A percentile compares a stretch with the other conserved stretches of the same genome.
phyloP scores from a whole-genome alignment of 164 flowering plant genomes.

The Macadamia tetraphylla region DNA sequence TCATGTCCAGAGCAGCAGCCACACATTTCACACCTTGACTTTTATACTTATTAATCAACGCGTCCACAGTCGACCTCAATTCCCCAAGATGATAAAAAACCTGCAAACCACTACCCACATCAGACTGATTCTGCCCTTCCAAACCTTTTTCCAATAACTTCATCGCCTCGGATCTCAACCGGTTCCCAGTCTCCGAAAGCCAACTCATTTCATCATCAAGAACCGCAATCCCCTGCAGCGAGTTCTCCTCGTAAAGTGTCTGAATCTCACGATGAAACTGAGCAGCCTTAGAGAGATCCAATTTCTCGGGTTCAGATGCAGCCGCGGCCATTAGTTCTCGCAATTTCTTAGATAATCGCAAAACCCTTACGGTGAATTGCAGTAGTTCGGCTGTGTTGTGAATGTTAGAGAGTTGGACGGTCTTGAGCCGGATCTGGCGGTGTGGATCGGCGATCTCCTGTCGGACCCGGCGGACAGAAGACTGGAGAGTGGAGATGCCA shows the following conservation, averaged over 20 bases:
- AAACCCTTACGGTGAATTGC: conserved; percentile 51
- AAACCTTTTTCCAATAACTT: conserved; percentile 78
- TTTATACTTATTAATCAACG: conserved; percentile 64
- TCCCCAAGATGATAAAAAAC: conserved; percentile 94
- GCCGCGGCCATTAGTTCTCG: conserved; percentile 40
- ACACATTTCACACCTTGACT: conserved; percentile 63
- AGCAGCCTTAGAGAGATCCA: conserved; percentile 84
- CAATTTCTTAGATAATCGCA: conserved; percentile 62
- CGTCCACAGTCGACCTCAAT: conserved; percentile 67
- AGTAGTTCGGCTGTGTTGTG: conserved; percentile 52
- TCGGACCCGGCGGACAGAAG: conserved; percentile 64
- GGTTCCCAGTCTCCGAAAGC: conserved; percentile 56
- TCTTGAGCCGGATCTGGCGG: conserved; percentile 40
- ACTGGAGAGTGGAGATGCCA: conserved; percentile 64
- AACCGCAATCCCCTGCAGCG: conserved; percentile 52
- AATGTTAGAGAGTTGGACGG: conserved; percentile 63
- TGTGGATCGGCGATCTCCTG: conserved; percentile 84
- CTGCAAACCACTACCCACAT: conserved; percentile 91
- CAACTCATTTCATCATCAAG: conserved; percentile 61
- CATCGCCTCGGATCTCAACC: conserved; percentile 66
- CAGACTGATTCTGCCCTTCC: conserved; percentile 91
- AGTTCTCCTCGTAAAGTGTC: conserved; percentile 50
- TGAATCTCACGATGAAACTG: conserved; percentile 74
- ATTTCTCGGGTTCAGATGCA: conserved; percentile 34
- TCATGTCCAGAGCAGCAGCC: conserved; percentile 78